phyloP scores from a whole-genome alignment of 306 rosid species.

The Vigna angularis region DNA sequence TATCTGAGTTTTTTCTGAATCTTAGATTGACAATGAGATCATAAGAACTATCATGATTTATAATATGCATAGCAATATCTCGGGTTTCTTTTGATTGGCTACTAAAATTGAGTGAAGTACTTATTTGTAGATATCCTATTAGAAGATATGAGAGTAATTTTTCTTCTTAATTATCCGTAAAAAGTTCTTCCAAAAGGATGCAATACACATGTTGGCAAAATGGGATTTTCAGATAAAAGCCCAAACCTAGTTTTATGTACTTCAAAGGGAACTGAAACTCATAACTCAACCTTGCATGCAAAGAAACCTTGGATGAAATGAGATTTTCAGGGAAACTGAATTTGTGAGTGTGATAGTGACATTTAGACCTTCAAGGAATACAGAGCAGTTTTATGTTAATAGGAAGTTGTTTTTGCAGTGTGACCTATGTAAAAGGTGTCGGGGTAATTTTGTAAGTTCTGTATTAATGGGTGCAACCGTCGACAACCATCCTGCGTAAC shows the following conservation, averaged over 20 bases:
- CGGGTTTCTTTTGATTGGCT: conserved; percentile 30
- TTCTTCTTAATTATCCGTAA: neutral
- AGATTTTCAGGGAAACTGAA: conserved; percentile 17
- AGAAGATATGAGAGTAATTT: neutral
- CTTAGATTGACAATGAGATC: neutral
- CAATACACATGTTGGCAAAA: conserved; percentile 1
- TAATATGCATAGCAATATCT: conserved; percentile 8
- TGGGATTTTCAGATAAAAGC: conserved; percentile 18
- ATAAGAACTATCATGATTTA: conserved; percentile 1
- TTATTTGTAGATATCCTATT: conserved; percentile 24
- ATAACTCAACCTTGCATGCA: conserved; percentile 1
- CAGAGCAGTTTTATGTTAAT: too few species aligned
- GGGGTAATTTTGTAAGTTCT: too few species aligned
- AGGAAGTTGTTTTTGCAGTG: too few species aligned
- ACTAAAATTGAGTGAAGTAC: conserved; percentile 20
- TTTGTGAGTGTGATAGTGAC: conserved; percentile 17
- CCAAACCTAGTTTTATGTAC: neutral
- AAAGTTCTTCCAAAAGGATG: neutral
- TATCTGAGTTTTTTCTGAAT: neutral
- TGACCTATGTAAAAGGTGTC: too few species aligned
- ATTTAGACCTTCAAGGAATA: neutral
- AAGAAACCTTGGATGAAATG: neutral
- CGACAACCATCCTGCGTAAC: neutral
- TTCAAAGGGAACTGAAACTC: conserved; percentile 1
- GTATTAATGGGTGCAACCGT: too few species aligned